Conservation (phyloP, 2,329 filamentous ascomycete genomes). For the Thelonectria discophora region DNA sequence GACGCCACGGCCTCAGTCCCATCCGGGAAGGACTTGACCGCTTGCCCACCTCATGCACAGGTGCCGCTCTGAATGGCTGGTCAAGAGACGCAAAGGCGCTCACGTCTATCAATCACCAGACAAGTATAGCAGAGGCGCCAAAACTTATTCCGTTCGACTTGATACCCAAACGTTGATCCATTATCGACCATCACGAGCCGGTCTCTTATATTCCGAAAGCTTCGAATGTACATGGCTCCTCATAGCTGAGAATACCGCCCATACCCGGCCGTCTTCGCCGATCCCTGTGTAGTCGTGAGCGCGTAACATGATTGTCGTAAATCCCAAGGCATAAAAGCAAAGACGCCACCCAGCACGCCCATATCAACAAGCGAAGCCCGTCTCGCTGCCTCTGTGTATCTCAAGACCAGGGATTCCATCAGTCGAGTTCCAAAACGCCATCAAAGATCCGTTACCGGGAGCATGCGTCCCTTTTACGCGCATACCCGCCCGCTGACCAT, state of each 20-base stretch:
- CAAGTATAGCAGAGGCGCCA: neutral
- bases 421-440: slow-evolving; percentile 26
- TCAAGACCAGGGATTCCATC: slow-evolving; percentile 8
- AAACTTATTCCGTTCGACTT: neutral
- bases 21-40: slow-evolving; percentile 48
- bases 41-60: slow-evolving; percentile 46
- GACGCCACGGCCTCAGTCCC: slow-evolving; percentile 49
- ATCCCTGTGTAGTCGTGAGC: slow-evolving; percentile 20
- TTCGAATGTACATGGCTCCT: slow-evolving; percentile 2
- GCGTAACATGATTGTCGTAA: slow-evolving; percentile 22
- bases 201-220: neutral
- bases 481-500: slow-evolving; percentile 6
- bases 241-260: neutral
- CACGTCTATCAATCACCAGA: neutral
- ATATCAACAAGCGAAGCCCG: slow-evolving; percentile 6
- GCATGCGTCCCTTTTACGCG: slow-evolving; percentile 6
- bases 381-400: slow-evolving; percentile 8
- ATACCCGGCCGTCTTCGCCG: slow-evolving; percentile 4
- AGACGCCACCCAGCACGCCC: slow-evolving; percentile 10
- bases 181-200: neutral
- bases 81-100: neutral
- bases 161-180: slow-evolving; percentile 1
- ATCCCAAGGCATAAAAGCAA: slow-evolving; percentile 11
- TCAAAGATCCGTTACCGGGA: slow-evolving; percentile 15
- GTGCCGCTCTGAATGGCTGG: no score